Conservation (phyloP, 495 filamentous ascomycete genomes). For the Cladorrhinum samala region DNA sequence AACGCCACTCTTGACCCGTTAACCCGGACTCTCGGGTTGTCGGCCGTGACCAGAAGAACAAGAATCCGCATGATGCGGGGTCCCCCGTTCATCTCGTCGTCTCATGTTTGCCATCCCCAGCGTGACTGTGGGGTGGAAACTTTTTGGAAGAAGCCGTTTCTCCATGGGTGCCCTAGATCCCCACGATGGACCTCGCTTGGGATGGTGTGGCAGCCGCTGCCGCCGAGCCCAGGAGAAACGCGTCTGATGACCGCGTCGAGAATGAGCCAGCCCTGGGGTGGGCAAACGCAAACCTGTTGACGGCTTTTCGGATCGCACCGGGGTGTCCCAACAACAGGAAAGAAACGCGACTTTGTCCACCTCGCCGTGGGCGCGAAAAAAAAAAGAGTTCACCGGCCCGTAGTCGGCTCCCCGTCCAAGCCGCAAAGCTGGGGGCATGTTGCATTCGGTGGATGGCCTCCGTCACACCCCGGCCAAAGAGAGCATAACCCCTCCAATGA, state of each 20-base stretch:
- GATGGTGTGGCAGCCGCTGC: too few species aligned
- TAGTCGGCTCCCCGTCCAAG: background rate
- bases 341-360: too few species aligned
- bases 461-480: constrained; percentile 11
- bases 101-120: background rate
- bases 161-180: background rate
- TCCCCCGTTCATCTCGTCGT: background rate
- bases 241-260: too few species aligned
- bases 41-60: background rate
- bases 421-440: constrained; percentile 9
- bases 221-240: too few species aligned
- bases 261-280: too few species aligned
- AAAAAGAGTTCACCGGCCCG: too few species aligned
- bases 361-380: too few species aligned
- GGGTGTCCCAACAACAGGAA: too few species aligned
- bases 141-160: background rate
- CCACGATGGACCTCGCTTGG: too few species aligned
- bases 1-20: background rate
- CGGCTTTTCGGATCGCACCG: too few species aligned
- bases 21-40: constrained; percentile 1
- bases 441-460: constrained; percentile 27
- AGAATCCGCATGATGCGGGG: background rate
- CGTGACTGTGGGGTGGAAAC: background rate
- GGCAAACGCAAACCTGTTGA: too few species aligned
- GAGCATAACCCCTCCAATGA: constrained; percentile 20